phyloP scores from a whole-genome alignment of 257 asterid genomes.

The Primulina huaijiensis region DNA sequence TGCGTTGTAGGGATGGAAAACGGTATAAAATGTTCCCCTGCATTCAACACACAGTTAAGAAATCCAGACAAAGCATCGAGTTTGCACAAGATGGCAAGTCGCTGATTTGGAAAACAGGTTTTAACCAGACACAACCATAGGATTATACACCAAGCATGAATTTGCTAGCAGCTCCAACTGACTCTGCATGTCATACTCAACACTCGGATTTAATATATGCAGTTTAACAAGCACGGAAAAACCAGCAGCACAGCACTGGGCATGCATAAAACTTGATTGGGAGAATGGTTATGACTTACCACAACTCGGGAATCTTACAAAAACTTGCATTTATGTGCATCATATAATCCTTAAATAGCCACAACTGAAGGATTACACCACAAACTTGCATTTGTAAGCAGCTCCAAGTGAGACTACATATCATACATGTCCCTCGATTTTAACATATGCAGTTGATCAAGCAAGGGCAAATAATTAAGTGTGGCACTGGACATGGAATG shows the following conservation, averaged over 20 bases:
- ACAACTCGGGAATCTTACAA: not conserved
- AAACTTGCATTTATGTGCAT: constrained; percentile 18
- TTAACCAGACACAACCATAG: not conserved
- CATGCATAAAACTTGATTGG: not conserved
- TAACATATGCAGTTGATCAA: not conserved
- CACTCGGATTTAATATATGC: not conserved
- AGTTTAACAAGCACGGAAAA: not conserved
- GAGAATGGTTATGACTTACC: constrained; percentile 15
- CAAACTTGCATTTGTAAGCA: not conserved
- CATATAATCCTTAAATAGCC: not conserved
- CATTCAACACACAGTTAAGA: not conserved
- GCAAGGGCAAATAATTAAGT: not conserved
- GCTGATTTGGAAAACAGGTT: not conserved
- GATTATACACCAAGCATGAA: not conserved
- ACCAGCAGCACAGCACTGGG: not conserved
- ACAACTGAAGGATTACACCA: not conserved
- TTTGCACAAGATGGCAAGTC: constrained; percentile 2
- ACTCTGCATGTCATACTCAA: not conserved
- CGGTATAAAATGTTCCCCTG: constrained; percentile 97
- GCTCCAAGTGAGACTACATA: not conserved
- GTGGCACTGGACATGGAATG: not conserved
- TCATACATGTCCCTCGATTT: not conserved
- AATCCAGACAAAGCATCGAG: not conserved
- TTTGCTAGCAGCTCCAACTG: not conserved
- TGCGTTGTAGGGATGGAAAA: constrained; percentile 95